Conservation (phyloP, 2,329 filamentous ascomycete genomes). For the Epichloe festucae region DNA sequence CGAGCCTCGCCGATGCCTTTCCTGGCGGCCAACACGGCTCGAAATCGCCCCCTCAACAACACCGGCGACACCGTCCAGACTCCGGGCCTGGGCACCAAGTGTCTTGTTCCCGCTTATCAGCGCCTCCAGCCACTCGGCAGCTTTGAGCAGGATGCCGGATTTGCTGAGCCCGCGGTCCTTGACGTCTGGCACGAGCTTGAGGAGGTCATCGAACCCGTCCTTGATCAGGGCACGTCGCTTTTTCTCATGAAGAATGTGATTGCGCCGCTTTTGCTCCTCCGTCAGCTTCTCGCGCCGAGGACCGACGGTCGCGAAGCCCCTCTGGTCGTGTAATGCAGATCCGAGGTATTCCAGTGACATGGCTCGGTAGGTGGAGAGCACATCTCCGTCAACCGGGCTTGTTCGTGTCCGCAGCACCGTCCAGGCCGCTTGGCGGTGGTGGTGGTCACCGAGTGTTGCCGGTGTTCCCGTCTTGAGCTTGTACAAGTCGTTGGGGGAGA, state of each 20-base stretch:
- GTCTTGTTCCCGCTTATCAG: neutral
- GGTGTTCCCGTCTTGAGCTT: neutral
- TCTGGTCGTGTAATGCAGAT: neutral
- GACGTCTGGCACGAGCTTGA: neutral
- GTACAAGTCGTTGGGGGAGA: neutral
- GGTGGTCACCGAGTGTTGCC: neutral
- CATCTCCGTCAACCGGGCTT: neutral
- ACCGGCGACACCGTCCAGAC: neutral
- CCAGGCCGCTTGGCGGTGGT: neutral
- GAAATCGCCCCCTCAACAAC: no score
- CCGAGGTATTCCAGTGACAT: neutral
- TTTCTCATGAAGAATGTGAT: conserved; percentile 3
- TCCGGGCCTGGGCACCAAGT: neutral
- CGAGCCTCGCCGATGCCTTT: neutral
- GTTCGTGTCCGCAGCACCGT: neutral
- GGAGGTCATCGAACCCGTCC: neutral
- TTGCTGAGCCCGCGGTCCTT: conserved; percentile 1
- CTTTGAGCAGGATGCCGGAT: neutral
- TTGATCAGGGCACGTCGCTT: conserved; percentile 4
- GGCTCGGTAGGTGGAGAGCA: neutral
- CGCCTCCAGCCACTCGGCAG: conserved; percentile 1
- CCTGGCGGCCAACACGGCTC: neutral
- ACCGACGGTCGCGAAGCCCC: neutral
- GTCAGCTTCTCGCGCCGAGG: neutral
- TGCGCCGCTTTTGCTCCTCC: conserved; percentile 1